Conservation (phyloP, 495 filamentous ascomycete species). For the Echria macrotheca region DNA sequence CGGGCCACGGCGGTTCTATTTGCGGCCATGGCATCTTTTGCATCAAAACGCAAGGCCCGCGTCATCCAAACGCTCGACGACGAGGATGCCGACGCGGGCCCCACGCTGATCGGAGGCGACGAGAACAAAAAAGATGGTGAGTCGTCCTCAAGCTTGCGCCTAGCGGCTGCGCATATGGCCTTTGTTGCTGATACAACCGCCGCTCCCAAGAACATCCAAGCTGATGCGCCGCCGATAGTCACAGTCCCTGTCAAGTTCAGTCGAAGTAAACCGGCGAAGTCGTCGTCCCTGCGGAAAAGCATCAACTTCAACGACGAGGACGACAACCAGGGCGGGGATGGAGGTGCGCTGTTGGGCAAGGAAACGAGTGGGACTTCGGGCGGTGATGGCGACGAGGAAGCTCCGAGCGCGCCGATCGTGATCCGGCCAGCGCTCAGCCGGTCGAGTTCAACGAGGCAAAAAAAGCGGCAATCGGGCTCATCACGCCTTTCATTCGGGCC, state of each 20-base stretch:
- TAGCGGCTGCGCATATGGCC: constrained; percentile 5
- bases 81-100: constrained; percentile 38
- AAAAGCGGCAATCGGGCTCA: constrained; percentile 60
- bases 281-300: constrained; percentile 46
- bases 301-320: constrained; percentile 38
- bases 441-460: constrained; percentile 39
- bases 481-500: constrained; percentile 73
- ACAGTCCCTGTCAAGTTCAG: constrained; percentile 35
- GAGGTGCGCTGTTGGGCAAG: neutral
- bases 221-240: constrained; percentile 33
- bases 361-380: constrained; percentile 19
- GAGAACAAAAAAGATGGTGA: constrained; percentile 33
- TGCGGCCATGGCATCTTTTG: constrained; percentile 54
- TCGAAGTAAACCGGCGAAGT: constrained; percentile 43
- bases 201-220: constrained; percentile 32
- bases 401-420: constrained; percentile 32
- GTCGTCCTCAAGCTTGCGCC: constrained; percentile 11
- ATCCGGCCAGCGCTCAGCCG: constrained; percentile 33
- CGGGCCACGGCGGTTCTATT: no score
- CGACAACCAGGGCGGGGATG: constrained; percentile 16
- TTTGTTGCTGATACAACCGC: constrained; percentile 24
- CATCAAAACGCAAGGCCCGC: constrained; percentile 64
- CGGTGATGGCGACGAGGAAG: constrained; percentile 32
- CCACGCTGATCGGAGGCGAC: constrained; percentile 24
- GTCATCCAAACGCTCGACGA: constrained; percentile 68